phyloP scores from a whole-genome alignment of 1,284 basidiomycete genomes.

The Serendipita sp. region DNA sequence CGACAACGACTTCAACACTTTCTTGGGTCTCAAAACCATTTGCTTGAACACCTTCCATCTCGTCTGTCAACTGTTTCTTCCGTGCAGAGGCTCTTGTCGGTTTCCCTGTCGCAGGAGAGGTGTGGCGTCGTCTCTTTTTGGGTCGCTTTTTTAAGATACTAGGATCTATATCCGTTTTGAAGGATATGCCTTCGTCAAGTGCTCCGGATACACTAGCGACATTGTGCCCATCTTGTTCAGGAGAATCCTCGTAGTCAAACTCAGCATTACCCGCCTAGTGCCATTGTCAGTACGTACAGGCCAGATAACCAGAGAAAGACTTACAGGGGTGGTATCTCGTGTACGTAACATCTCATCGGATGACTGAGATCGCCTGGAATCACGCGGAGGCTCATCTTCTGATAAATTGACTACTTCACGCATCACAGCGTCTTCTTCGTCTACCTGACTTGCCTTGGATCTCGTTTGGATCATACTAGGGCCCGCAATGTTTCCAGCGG shows the following conservation, averaged over 20 bases:
- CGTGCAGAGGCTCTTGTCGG: slow-evolving; percentile 2
- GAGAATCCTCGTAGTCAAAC: background rate
- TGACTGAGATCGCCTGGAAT: background rate
- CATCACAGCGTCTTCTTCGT: no score
- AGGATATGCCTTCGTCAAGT: background rate
- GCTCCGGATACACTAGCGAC: background rate
- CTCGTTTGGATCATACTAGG: no score
- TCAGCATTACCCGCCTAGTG: background rate
- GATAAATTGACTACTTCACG: no score
- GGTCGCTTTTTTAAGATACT: background rate
- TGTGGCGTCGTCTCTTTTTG: background rate
- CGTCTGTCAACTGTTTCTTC: background rate
- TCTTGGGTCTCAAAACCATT: background rate
- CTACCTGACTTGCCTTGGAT: no score
- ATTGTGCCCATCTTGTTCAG: background rate
- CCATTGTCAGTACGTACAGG: background rate
- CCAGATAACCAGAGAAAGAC: background rate
- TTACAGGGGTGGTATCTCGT: background rate
- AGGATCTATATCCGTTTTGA: background rate
- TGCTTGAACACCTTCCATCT: background rate
- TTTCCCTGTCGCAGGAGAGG: background rate
- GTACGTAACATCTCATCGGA: background rate
- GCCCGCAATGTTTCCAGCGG: no score
- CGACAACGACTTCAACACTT: background rate
- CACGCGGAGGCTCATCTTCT: no score